A percentile compares a stretch with the other conserved stretches of the same genome.
phyloP scores from a whole-genome alignment of 306 rosid genomes.

The Canavalia gladiata region DNA sequence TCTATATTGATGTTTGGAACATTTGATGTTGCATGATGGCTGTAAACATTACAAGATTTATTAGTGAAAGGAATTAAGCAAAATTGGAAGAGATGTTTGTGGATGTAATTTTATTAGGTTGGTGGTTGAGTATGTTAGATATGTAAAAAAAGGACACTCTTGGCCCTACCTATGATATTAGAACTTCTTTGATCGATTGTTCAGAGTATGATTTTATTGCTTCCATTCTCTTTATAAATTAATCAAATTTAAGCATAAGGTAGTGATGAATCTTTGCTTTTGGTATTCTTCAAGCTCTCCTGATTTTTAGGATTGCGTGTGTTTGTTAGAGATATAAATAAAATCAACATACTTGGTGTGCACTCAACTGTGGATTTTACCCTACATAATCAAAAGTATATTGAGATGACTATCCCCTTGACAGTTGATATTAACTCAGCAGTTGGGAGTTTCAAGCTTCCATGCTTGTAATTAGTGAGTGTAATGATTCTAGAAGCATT shows the following conservation, averaged over 20 bases:
- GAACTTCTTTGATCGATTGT: conserved; percentile 31
- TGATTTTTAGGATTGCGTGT: neutral
- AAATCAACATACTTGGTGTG: conserved; percentile 19
- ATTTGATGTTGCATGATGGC: conserved; percentile 1
- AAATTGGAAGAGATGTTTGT: conserved; percentile 20
- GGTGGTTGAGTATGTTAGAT: conserved; percentile 30
- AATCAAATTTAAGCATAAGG: conserved; percentile 20
- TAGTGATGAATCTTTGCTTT: conserved; percentile 13
- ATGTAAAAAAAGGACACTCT: neutral
- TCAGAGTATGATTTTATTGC: conserved; percentile 13
- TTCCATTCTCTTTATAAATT: conserved; percentile 17
- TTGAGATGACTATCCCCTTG: conserved; percentile 5
- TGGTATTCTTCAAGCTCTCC: conserved; percentile 26
- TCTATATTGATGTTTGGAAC: neutral
- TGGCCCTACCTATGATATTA: neutral
- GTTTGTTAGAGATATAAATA: conserved; percentile 14
- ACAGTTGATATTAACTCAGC: conserved; percentile 21
- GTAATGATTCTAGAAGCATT: conserved; percentile 31
- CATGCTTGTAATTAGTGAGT: neutral
- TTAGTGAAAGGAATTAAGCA: conserved; percentile 25
- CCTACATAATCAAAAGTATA: conserved; percentile 21
- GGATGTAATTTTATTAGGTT: conserved; percentile 18
- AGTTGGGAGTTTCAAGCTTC: conserved; percentile 33
- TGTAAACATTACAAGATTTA: conserved; percentile 3
- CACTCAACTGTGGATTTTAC: neutral